Conservation (phyloP, 495 filamentous ascomycete species). For the Antarctomyces pellizariae region DNA sequence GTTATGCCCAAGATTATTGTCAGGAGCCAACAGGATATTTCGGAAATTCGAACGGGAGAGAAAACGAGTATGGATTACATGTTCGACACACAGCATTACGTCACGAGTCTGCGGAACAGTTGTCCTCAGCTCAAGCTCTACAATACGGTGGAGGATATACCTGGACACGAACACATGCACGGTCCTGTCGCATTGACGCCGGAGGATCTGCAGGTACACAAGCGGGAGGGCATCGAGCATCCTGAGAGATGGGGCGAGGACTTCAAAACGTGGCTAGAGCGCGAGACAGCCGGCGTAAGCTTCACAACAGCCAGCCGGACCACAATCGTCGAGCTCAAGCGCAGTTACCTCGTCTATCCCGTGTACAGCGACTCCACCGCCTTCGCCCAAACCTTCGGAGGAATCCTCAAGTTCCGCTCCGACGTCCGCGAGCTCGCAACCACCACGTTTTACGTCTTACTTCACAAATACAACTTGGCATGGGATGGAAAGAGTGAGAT, state of each 20-base stretch:
- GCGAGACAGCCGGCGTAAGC: too few relatives aligned
- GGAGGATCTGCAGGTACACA: too few relatives aligned
- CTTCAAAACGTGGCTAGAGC: too few relatives aligned
- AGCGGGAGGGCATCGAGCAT: too few relatives aligned
- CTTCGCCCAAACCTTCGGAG: conserved; percentile 9
- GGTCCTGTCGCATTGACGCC: too few relatives aligned
- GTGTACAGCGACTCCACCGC: conserved; percentile 5
- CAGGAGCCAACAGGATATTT: conserved; percentile 5
- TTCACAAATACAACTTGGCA: conserved; percentile 3
- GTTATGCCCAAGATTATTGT: conserved; percentile 8
- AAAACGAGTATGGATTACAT: conserved; percentile 5
- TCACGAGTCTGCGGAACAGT: conserved; percentile 4
- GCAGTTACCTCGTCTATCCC: conserved; percentile 6
- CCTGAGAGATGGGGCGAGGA: too few relatives aligned
- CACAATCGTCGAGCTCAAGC: conserved; percentile 8
- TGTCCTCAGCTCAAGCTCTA: conserved; percentile 20
- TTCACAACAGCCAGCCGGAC: too few relatives aligned
- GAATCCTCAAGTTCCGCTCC: conserved; percentile 8
- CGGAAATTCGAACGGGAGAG: conserved; percentile 4
- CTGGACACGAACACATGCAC: too few relatives aligned
- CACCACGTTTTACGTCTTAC: conserved; percentile 3
- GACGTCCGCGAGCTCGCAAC: conserved; percentile 8
- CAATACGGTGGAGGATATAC: conserved; percentile 15
- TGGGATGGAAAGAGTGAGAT: conserved; percentile 2
- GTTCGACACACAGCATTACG: conserved; percentile 9